Base-by-base conservation (phyloP, 2,329 filamentous ascomycete species). In the Herpotrichia juniperi region DNA sequence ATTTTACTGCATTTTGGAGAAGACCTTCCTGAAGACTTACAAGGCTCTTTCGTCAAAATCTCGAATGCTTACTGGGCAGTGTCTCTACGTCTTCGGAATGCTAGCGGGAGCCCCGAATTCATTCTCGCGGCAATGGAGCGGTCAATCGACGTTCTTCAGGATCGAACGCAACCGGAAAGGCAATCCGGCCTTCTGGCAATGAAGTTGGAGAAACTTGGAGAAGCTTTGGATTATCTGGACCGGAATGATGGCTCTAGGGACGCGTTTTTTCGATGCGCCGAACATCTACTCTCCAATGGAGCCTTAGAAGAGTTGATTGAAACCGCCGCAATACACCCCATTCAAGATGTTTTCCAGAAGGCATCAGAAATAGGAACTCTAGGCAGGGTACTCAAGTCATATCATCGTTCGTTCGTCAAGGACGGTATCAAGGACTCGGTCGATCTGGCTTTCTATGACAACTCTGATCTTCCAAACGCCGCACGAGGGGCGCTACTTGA, bases 21-120 rank as follows among this genome's bases (percentile, higher is more conserved):
- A 8, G 40, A 50, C 2, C 50, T 51, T 16, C 48, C 47, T 9
- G 50, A 61, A 7, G 47, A 64, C 16, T 47, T 65, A 9, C 59
- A 61, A 21, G 61, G 56, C 6, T 64, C 61, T 25, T 78, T 83
- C 50, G 81, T 88, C 55, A 89, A 87, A 61, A 82, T 91, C 22
- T 91, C 88, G 0, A 87, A 88, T 60, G 78, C 89, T 2, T 90
- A 90, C 66, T 91, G 87, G 67, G 78, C 84, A n/a, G 78, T 83
- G 42, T 85, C 85, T 63, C 73, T 82, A 16, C 76, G 79, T 39
- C 42, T 71, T 67, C 84, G 53, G 74, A 83, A 82, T 21, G 59
- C 73, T 0, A 73, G 74, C 3, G 77, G 76, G 25, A 57, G 69
- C 1, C 74, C 76, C n/a, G 77, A 80, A 42, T 58, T 65, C 16